Evolutionary conservation across 169 alveolate genomes (phyloP), one percentile per base, ranked within the genome.

Genomic region (Eimeria zaria): DNA sequence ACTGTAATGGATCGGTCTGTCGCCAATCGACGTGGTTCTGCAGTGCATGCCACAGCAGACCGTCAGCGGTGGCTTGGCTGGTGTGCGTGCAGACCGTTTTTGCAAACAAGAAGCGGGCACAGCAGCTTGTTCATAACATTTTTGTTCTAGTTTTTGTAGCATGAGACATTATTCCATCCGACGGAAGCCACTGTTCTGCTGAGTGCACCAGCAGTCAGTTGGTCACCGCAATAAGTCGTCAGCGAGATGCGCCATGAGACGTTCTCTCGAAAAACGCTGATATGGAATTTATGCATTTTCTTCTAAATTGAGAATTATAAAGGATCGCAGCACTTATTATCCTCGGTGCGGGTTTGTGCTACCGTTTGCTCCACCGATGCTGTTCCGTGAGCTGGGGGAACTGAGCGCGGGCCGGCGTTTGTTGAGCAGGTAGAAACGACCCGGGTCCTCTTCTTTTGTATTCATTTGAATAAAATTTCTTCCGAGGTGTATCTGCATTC

Each of bases 41-140:
- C 36, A n/a, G 48, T 69, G 80, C 80, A 69, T 69, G 80, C 80
- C 80, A 69, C 80, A 69, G 51, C 80, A 33, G 80, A 69, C 80
- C 80, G 80, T 51, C 80, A 33, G 51, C 51, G 46, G 80, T n/a
- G 7, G 51, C 80, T 33, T 69, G 80, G 36, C 80, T 12, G 8
- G 80, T 36, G 11, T 24, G 80, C 80, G 0, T 16, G 46, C 11
- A 36, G 51, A 18, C n/a, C 36, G 24, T 33, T 69, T 69, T 67
- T 69, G 18, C 80, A 12, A 69, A 69, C 80, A 69, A 69, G 16
- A 11, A 69, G 51, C n/a, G 30, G 80, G 8, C 51, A n/a, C 24
- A 53, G 11, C 44, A 69, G 51, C 51, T 69, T 69, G 51, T 33
- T 69, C 16, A 2, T 69, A 69, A 51, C 1, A 0, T n/a, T 69